Conservation (phyloP, 805 yeast genomes). For the Teunomyces pallodes region DNA sequence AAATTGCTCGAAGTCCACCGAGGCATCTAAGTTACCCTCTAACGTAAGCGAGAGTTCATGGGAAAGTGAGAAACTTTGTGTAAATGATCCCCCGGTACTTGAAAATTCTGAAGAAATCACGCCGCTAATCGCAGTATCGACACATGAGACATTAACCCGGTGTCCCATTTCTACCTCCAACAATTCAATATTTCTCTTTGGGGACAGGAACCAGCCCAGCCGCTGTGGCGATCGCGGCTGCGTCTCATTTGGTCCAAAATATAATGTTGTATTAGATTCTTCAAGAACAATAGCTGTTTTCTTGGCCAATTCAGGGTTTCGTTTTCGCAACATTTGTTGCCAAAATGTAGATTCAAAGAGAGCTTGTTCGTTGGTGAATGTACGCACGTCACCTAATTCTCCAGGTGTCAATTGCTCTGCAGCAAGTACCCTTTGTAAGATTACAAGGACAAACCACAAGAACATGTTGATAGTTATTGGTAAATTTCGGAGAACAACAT, state of each 20-base stretch:
- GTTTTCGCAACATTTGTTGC: constrained; percentile 6
- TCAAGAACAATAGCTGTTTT: constrained; percentile 7
- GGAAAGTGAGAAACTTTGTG: constrained; percentile 12
- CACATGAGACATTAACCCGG: not conserved
- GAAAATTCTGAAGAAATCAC: constrained; percentile 16
- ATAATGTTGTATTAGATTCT: constrained; percentile 8
- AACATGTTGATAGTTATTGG: not conserved
- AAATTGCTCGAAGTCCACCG: not conserved
- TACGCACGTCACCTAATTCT: not conserved
- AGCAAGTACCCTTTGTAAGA: not conserved
- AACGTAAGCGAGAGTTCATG: not conserved
- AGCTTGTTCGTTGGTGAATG: constrained; percentile 6
- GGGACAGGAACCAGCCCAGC: not conserved
- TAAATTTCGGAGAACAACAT: too few species aligned
- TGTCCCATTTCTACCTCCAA: constrained; percentile 19
- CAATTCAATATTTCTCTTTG: constrained; percentile 11
- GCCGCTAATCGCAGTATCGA: constrained; percentile 15
- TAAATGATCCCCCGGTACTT: constrained; percentile 14
- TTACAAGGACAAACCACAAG: not conserved
- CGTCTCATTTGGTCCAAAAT: constrained; percentile 8
- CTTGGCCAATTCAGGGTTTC: constrained; percentile 5
- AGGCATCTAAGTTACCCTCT: not conserved
- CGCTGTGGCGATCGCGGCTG: not conserved
- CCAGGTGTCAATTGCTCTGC: not conserved
- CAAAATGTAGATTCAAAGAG: constrained; percentile 12